Evolutionary conservation across 1,284 basidiomycete species (phyloP), one percentile per base, ranked within the genome.

Genomic region (Cryptococcus depauperatus): DNA sequence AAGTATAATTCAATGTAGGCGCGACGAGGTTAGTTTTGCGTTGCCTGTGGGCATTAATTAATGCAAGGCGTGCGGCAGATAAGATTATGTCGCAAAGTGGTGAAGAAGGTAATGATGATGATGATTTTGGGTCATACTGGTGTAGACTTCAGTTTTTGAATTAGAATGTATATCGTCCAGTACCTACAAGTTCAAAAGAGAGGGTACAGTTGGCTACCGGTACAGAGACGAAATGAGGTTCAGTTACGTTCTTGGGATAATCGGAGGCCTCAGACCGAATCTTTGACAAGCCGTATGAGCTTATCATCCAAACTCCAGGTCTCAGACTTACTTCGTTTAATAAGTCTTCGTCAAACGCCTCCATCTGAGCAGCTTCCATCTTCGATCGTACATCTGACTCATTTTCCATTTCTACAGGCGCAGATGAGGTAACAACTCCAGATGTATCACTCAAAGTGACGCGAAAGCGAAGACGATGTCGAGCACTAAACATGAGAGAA

Each of bases 311-410:
- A 2, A 30, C 14, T 6, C 16, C 4, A 6, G n/a, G n/a, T n/a
- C n/a, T n/a, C 7, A 10, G 13, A 55, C 62, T 33, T n/a, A 66
- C 66, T 51, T 65, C 61, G 34, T 49, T 48, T 44, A 65, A 70
- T 5, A 71, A 49, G 37, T 71, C 69, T 44, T 68, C 65, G 38
- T 71, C 69, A 27, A 71, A 59, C 6, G 63, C 61, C 44, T 71
- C 69, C 29, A 59, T 48, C 52, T 67, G 62, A 7, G 62, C 66
- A 8, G 52, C 54, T n/a, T 61, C 54, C 48, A 68, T 60, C 27
- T 50, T 43, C 5, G 48, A 52, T 1, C 50, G 39, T 3, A 61
- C 47, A 30, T 57, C 53, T n/a, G 33, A 22, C 27, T 16, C 23
- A 5, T 46, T 32, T 21, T 51, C 32, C 16, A 25, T 1, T 21